Conservation (phyloP, 768 basidiomycete species). For the Boletus fagicola region DNA sequence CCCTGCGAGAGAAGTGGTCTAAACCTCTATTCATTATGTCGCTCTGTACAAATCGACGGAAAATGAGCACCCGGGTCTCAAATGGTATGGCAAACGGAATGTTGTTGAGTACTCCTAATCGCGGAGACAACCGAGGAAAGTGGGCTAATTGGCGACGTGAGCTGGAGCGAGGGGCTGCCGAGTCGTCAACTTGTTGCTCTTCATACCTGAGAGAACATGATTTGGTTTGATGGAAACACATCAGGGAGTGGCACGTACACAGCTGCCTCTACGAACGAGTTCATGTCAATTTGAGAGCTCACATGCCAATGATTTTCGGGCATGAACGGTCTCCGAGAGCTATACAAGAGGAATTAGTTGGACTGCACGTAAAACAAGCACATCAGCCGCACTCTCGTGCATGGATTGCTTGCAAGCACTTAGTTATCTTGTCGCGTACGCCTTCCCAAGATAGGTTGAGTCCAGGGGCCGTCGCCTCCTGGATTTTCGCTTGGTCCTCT, state of each 20-base stretch:
- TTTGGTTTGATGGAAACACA: not conserved
- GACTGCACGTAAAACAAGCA: not conserved
- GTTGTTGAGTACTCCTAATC: conserved; percentile 89
- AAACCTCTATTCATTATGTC: conserved; percentile 41
- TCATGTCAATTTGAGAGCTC: conserved; percentile 54
- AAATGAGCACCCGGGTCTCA: conserved; percentile 84
- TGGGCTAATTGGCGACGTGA: conserved; percentile 71
- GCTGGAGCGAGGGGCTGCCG: conserved; percentile 30
- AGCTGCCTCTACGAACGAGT: conserved; percentile 82
- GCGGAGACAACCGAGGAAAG: conserved; percentile 57
- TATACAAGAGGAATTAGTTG: conserved; percentile 32
- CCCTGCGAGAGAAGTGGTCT: conserved; percentile 16
- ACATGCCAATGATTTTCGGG: conserved; percentile 85
- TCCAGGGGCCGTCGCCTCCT: conserved; percentile 42
- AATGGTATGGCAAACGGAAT: conserved; percentile 96
- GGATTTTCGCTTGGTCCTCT: conserved; percentile 42
- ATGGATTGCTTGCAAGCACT: conserved; percentile 77
- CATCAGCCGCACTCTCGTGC: conserved; percentile 72
- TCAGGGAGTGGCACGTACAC: conserved; percentile 46
- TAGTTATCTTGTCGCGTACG: conserved; percentile 74
- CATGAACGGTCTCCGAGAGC: conserved; percentile 82
- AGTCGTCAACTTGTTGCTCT: conserved; percentile 51
- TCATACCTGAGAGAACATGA: conserved; percentile 47
- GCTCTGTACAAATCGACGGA: conserved; percentile 76
- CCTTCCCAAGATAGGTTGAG: conserved; percentile 53